Evolutionary conservation across 192 early-diverging fungal species (phyloP).

Genomic region (Endogone sp.): DNA sequence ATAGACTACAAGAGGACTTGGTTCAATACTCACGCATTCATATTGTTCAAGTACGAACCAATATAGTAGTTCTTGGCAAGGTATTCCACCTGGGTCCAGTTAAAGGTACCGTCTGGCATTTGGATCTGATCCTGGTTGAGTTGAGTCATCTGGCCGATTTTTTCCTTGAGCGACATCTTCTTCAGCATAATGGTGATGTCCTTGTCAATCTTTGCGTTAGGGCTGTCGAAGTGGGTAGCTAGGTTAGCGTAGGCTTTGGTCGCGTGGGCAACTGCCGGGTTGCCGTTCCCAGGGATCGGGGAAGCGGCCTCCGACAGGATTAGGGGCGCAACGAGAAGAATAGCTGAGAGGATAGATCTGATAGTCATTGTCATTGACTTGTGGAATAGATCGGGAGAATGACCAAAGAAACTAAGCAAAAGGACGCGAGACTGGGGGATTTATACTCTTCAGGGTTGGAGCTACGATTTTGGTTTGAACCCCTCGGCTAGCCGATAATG

Average conservation of each 20-base stretch:
- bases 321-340: background rate
- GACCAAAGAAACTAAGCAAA: background rate
- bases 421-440: background rate
- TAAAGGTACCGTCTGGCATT: constrained; percentile 45
- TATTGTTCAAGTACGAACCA: constrained; percentile 58
- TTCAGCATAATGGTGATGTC: constrained; percentile 42
- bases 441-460: too few species aligned
- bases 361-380: background rate
- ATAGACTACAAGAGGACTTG: background rate
- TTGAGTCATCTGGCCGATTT: constrained; percentile 69
- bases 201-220: constrained; percentile 26
- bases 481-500: too few species aligned
- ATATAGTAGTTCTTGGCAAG: constrained; percentile 55
- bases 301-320: background rate
- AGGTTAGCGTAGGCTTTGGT: background rate
- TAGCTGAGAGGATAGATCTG: background rate
- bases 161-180: constrained; percentile 44
- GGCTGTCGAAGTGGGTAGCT: background rate
- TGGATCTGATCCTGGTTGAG: constrained; percentile 54
- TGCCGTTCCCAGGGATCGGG: too few species aligned
- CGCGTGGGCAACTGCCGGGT: background rate
- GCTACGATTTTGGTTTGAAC: too few species aligned
- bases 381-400: background rate
- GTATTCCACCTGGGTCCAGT: constrained; percentile 45
- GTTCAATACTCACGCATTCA: constrained; percentile 42